phyloP scores from a whole-genome alignment of 441 rosid species.

The Manihot esculenta region DNA sequence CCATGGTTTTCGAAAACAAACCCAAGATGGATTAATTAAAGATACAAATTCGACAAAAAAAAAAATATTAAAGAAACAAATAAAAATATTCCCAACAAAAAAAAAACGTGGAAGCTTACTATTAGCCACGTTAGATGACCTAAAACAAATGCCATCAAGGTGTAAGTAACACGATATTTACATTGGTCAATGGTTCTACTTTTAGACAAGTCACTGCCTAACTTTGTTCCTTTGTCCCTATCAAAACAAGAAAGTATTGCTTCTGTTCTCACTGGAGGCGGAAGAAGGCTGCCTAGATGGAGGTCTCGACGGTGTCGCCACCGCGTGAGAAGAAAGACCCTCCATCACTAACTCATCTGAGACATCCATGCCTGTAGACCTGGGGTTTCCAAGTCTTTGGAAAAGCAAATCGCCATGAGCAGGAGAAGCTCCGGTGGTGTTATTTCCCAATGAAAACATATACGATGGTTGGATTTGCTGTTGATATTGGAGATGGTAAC shows the following conservation, averaged over 20 bases:
- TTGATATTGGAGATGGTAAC: constrained; percentile 33
- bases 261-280: constrained; percentile 31
- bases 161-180: constrained; percentile 25
- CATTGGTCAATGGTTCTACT: constrained; percentile 30
- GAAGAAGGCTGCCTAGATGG: constrained; percentile 2
- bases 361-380: not conserved
- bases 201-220: constrained; percentile 50
- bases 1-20: too few species aligned
- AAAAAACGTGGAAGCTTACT: not conserved
- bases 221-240: constrained; percentile 35
- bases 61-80: too few species aligned
- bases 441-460: constrained; percentile 39
- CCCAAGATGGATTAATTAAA: too few species aligned
- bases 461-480: constrained; percentile 25
- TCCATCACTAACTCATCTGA: constrained; percentile 4
- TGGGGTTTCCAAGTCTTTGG: constrained; percentile 16
- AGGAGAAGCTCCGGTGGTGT: not conserved
- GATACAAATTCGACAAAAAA: too few species aligned
- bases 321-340: not conserved
- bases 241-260: constrained; percentile 41
- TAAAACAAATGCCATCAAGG: constrained; percentile 2
- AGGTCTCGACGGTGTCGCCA: not conserved
- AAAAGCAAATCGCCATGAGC: constrained; percentile 12
- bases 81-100: too few species aligned
- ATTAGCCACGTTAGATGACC: not conserved